Percentiles rank a stretch among this genome's conserved stretches.
These are phyloP conservation scores for Tricholoma terreum DNA, from an alignment of 768 basidiomycete genomes.

Conservation along the genomic window DNA sequence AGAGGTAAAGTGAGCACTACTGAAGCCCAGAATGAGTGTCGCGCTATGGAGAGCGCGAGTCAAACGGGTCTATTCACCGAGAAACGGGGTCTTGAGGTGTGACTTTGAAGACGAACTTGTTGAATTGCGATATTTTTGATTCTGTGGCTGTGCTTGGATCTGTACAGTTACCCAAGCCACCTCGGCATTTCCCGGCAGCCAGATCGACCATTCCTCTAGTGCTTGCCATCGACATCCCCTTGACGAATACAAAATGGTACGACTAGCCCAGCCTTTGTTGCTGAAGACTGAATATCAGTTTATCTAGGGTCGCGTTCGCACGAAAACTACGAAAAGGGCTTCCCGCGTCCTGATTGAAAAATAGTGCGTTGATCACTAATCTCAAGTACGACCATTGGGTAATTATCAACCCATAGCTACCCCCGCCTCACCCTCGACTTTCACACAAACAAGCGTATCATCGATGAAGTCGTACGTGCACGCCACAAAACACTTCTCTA, in stretches of 20 bases:
- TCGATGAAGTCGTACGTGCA: slow-evolving; percentile 84
- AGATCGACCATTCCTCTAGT: neutral
- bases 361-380: slow-evolving; percentile 60
- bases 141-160: slow-evolving; percentile 27
- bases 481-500: neutral
- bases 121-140: slow-evolving; percentile 8
- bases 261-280: slow-evolving; percentile 5
- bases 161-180: slow-evolving; percentile 46
- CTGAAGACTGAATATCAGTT: neutral
- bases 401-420: slow-evolving; percentile 55
- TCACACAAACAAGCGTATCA: slow-evolving; percentile 99
- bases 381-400: slow-evolving; percentile 2
- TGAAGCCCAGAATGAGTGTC: slow-evolving; percentile 79
- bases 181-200: slow-evolving; percentile 31
- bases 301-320: slow-evolving; percentile 93
- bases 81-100: slow-evolving; percentile 18
- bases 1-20: slow-evolving; percentile 29
- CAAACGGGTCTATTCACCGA: slow-evolving; percentile 60
- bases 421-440: slow-evolving; percentile 99
- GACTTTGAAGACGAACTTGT: slow-evolving; percentile 5
- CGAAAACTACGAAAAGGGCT: slow-evolving; percentile 99
- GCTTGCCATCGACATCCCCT: slow-evolving; percentile 9
- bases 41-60: slow-evolving; percentile 79
- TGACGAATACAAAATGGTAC: slow-evolving; percentile 52
- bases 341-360: slow-evolving; percentile 99